phyloP scores from a whole-genome alignment of 305 asterid genomes.

The Plantago coronopus region DNA sequence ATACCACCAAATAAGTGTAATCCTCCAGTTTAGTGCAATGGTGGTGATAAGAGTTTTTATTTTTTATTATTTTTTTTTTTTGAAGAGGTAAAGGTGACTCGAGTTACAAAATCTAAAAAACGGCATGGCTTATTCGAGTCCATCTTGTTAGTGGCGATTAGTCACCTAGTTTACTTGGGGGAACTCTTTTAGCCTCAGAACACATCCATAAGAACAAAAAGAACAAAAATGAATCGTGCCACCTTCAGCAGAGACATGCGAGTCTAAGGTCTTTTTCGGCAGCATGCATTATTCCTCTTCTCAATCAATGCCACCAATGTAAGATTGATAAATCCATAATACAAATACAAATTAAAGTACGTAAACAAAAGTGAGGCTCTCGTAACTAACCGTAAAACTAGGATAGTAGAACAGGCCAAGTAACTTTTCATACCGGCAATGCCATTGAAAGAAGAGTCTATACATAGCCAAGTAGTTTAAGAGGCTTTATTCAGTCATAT shows the following conservation, averaged over 20 bases:
- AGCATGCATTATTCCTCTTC: slow-evolving; percentile 15
- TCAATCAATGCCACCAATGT: not conserved
- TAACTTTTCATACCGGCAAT: too few species aligned
- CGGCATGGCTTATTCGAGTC: slow-evolving; percentile 1
- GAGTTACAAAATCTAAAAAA: too few species aligned
- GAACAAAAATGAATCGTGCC: too few species aligned
- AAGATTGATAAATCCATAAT: slow-evolving; percentile 11
- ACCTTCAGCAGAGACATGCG: too few species aligned
- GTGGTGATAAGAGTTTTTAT: too few species aligned
- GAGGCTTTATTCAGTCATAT: slow-evolving; percentile 14
- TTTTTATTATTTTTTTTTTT: too few species aligned
- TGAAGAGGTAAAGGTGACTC: too few species aligned
- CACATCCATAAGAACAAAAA: not conserved
- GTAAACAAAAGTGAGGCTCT: slow-evolving; percentile 12
- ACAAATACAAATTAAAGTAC: slow-evolving; percentile 8
- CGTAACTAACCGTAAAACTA: not conserved
- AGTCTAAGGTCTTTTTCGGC: slow-evolving; percentile 9
- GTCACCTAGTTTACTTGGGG: slow-evolving; percentile 2
- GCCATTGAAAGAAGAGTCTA: not conserved
- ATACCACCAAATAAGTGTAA: too few species aligned
- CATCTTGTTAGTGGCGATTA: slow-evolving; percentile 6
- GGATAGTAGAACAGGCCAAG: too few species aligned
- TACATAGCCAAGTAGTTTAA: slow-evolving; percentile 7
- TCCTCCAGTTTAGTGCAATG: too few species aligned
- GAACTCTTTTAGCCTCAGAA: not conserved